Percentiles rank a stretch among this genome's conserved stretches.
These are phyloP conservation scores for Wallacemonas collosoma DNA, from an alignment of 208 protist genomes.

Conservation along the genomic window DNA sequence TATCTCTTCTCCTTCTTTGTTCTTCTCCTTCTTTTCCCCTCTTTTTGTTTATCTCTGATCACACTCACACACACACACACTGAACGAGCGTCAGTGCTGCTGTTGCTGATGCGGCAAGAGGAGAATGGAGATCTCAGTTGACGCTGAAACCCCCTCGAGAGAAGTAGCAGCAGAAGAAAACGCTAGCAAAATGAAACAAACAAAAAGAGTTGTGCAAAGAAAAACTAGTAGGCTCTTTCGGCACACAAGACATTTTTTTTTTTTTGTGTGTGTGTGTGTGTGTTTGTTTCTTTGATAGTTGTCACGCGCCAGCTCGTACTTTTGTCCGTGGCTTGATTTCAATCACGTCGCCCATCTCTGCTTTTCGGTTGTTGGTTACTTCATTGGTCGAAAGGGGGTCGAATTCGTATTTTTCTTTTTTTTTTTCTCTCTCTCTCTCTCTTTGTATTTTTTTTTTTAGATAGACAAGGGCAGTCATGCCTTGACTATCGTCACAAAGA, in stretches of 20 bases:
- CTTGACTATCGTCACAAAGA: too few species aligned
- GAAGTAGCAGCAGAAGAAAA: too few species aligned
- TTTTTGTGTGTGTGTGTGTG: neutral
- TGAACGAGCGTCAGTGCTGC: too few species aligned
- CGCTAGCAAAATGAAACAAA: too few species aligned
- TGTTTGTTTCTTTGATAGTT: neutral
- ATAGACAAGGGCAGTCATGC: neutral
- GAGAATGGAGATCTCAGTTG: too few species aligned
- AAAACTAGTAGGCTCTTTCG: too few species aligned
- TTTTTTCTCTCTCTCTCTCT: slow-evolving; percentile 14
- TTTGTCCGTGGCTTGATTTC: slow-evolving; percentile 6
- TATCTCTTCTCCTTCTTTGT: neutral
- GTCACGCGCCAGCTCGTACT: neutral
- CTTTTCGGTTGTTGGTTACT: too few species aligned
- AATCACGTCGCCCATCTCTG: neutral
- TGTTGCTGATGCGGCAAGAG: too few species aligned
- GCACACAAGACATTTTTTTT: too few species aligned
- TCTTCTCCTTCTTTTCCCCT: slow-evolving; percentile 6
- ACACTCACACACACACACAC: neutral
- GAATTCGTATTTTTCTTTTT: neutral
- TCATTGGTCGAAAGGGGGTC: neutral
- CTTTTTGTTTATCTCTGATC: neutral
- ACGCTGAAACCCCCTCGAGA: too few species aligned
- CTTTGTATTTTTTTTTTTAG: neutral
- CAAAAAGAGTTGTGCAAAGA: too few species aligned